Conservation (phyloP, 805 yeast genomes). For the Saccharomyces eubayanus region DNA sequence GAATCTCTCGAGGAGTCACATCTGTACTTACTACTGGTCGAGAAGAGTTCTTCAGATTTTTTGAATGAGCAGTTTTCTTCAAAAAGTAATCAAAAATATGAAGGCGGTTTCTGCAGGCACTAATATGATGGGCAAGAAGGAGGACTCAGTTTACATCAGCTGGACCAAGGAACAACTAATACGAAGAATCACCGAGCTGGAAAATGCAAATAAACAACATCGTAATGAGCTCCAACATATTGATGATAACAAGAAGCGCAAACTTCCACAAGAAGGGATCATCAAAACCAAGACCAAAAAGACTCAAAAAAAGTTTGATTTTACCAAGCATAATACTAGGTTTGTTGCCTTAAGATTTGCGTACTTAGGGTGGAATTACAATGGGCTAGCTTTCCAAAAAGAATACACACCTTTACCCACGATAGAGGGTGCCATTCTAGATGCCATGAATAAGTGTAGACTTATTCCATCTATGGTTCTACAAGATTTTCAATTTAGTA, state of each 20-base stretch:
- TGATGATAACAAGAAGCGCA: constrained; percentile 4
- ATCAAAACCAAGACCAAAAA: constrained; percentile 16
- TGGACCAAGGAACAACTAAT: constrained; percentile 68
- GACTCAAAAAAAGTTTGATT: constrained; percentile 49
- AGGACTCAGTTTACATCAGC: constrained; percentile 33
- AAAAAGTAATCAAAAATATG: not conserved
- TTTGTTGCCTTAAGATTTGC: constrained; percentile 76
- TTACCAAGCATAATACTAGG: constrained; percentile 52
- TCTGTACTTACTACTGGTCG: not conserved
- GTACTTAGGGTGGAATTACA: constrained; percentile 90
- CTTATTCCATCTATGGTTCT: constrained; percentile 56
- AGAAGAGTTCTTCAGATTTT: not conserved
- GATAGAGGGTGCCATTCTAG: constrained; percentile 67
- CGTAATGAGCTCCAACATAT: not conserved
- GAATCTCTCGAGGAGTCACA: not conserved
- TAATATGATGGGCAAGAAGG: not conserved
- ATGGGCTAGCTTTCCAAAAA: constrained; percentile 77
- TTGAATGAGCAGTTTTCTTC: not conserved
- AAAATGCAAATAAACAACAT: constrained; percentile 19
- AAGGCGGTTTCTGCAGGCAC: not conserved
- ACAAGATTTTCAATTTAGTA: constrained; percentile 59
- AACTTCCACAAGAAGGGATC: constrained; percentile 4
- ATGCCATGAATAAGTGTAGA: constrained; percentile 60
- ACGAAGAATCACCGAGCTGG: constrained; percentile 48
- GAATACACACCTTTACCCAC: constrained; percentile 77